Percentiles rank a stretch among this genome's conserved stretches.
These are phyloP conservation scores for Colletotrichum orchidophilum DNA, from an alignment of 2,329 filamentous ascomycete genomes.

Conservation along the genomic window DNA sequence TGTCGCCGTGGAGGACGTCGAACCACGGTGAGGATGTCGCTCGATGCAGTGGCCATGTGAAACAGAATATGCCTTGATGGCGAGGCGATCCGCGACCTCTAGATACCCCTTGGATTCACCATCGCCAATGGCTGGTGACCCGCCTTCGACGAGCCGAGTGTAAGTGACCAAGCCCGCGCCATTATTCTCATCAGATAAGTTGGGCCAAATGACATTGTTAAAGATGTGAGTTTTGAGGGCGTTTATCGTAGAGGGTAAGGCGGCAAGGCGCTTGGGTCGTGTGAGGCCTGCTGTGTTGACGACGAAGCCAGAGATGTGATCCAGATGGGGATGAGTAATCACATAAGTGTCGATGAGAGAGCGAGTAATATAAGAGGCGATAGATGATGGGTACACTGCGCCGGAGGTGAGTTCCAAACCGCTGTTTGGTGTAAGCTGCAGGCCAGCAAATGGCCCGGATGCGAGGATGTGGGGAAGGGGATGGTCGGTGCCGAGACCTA, in stretches of 20 bases:
- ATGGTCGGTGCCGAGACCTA: slow-evolving; percentile 46
- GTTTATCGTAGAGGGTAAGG: slow-evolving; percentile 86
- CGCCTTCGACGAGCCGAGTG: slow-evolving; percentile 86
- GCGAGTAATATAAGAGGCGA: slow-evolving; percentile 82
- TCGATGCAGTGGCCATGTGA: slow-evolving; percentile 92
- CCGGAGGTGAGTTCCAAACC: slow-evolving; percentile 52
- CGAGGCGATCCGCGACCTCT: slow-evolving; percentile 87
- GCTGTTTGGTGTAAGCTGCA: slow-evolving; percentile 73
- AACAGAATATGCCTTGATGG: slow-evolving; percentile 86
- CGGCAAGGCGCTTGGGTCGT: slow-evolving; percentile 86
- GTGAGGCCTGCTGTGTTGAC: slow-evolving; percentile 91
- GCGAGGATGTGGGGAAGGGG: slow-evolving; percentile 64
- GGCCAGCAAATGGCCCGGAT: slow-evolving; percentile 81
- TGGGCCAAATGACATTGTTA: slow-evolving; percentile 98
- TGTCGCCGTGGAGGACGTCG: slow-evolving; percentile 37
- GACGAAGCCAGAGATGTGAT: slow-evolving; percentile 91
- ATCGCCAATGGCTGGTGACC: slow-evolving; percentile 83
- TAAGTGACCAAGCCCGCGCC: slow-evolving; percentile 94
- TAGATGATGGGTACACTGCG: slow-evolving; percentile 58
- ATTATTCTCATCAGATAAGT: slow-evolving; percentile 94
- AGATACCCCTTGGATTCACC: slow-evolving; percentile 85
- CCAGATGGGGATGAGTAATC: slow-evolving; percentile 96
- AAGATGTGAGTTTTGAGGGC: slow-evolving; percentile 96
- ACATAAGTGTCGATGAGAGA: slow-evolving; percentile 87
- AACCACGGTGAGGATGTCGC: slow-evolving; percentile 69